Base-by-base conservation (phyloP, 495 filamentous ascomycete genomes). In the Geoglossum glabrum region DNA sequence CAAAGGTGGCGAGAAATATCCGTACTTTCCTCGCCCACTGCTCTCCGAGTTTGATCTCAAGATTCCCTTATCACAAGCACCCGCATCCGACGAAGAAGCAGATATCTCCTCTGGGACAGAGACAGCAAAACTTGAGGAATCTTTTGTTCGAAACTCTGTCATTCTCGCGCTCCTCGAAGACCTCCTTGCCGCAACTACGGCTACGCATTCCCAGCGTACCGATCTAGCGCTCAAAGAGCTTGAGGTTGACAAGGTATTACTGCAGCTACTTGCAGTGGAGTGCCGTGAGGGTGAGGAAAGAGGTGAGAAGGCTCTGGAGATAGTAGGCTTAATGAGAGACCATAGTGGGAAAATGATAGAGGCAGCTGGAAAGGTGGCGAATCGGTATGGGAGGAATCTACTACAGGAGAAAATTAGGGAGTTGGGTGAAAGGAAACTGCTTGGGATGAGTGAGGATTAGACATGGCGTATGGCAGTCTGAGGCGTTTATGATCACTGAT, bases 31-130 rank as follows among this genome's bases (percentile, higher is more conserved):
- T 0, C 83, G 87, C 5, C 89, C 92, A 0, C 71, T 96, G 45
- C 84, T 98, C 38, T 86, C 80, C 59, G 92, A 98, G 69, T 97
- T 97, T 64, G 87, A 90, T 43, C 94, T 98, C 72, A 76, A 81
- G 49, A 78, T 97, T 25, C 92, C 92, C 0, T 71, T 95, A 43
- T 79, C 81, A 6, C 79, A 76, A 1, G 10, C 6, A 64, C 69
- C 0, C 63, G 65, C 34, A 69, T 70, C 13, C 4, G 28, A n/a
- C n/a, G n/a, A 28, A 27, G 65, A 70, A 11, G 69, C 65, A 25
- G 63, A 64, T 23, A 66, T 64, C 11, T 65, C 68, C 27, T 59
- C 63, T 0, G 70, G 71, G 17, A 60, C 63, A 0, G 74, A 77
- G 60, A 65, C 52, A 1, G 57, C 68, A 8, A 69, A 62, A 10